A percentile compares a stretch with the other conserved stretches of the same genome.
These are phyloP conservation scores for Cicer cuneatum DNA, from an alignment of 306 rosid species.

Conservation along the genomic window DNA sequence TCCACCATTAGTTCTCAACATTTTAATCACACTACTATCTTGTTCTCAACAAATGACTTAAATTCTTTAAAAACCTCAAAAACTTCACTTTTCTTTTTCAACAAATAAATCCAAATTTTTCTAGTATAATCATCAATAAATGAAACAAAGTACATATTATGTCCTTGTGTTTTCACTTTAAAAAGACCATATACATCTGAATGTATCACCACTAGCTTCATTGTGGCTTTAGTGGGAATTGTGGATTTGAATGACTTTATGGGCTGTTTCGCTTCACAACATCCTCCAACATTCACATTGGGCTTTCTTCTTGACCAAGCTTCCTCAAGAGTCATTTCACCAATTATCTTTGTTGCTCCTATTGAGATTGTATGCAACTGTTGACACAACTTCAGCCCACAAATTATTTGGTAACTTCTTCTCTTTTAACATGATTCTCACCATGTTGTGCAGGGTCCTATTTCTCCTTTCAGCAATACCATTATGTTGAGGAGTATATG, in stretches of 20 bases:
- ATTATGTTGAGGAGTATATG: background rate
- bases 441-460: background rate
- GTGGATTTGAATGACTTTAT: background rate
- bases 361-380: too few relatives aligned
- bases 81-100: background rate
- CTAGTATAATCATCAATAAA: background rate
- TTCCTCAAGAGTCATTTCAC: too few relatives aligned
- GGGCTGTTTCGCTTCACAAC: background rate
- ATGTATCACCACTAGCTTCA: too few relatives aligned
- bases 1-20: background rate
- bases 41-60: background rate
- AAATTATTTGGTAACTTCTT: background rate
- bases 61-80: background rate
- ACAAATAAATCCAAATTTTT: too few relatives aligned
- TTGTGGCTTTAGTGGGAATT: too few relatives aligned
- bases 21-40: background rate
- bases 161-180: background rate
- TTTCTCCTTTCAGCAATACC: background rate
- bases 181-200: too few relatives aligned
- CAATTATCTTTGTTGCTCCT: too few relatives aligned
- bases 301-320: too few relatives aligned
- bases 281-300: too few relatives aligned
- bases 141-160: background rate
- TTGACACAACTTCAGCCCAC: background rate
- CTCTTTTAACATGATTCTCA: background rate